phyloP scores from a whole-genome alignment of 108 stramenopile genomes.

The Fragilaria radians region DNA sequence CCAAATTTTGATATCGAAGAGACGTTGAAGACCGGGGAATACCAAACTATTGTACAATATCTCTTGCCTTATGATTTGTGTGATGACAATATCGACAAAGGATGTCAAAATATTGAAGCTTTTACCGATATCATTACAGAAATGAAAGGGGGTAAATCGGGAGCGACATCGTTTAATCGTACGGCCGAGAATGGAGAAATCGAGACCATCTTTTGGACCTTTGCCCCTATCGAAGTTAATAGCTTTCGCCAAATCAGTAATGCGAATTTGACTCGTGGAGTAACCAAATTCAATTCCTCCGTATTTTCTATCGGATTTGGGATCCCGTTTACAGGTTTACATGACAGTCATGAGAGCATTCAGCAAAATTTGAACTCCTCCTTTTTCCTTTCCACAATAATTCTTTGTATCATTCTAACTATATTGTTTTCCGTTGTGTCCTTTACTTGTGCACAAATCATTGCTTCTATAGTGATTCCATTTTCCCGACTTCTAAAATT shows the following conservation, averaged over 20 bases:
- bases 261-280: constrained; percentile 13
- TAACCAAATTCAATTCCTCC: background rate
- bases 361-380: constrained; percentile 6
- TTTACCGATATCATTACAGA: background rate
- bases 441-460: constrained; percentile 9
- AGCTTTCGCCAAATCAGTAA: constrained; percentile 10
- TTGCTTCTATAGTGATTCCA: constrained; percentile 13
- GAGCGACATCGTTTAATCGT: background rate
- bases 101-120: background rate
- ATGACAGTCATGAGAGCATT: background rate
- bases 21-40: background rate
- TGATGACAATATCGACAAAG: background rate
- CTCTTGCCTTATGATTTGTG: constrained; percentile 17
- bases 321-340: background rate
- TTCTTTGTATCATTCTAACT: constrained; percentile 6
- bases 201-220: background rate
- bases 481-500: constrained; percentile 18
- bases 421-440: constrained; percentile 7
- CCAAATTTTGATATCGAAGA: constrained; percentile 3
- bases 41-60: constrained; percentile 12
- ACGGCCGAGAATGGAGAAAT: background rate
- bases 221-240: constrained; percentile 17
- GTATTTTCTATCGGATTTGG: background rate
- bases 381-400: constrained; percentile 7
- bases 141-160: background rate